Evolutionary conservation across 2,329 filamentous ascomycete species (phyloP).

Genomic region (Aureobasidium sp.): DNA sequence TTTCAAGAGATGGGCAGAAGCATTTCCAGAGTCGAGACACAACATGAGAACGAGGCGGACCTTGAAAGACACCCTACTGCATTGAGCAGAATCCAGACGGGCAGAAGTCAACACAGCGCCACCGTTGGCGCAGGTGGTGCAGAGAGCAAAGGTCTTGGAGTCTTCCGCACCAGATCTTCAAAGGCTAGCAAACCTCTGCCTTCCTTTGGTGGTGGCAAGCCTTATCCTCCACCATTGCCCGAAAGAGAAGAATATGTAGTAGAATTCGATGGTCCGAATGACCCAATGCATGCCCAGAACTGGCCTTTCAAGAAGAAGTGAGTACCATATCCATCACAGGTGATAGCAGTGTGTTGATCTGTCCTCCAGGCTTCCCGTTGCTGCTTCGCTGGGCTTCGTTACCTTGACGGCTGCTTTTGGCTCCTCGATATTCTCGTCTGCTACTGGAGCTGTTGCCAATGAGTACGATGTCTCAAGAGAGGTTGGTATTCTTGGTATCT

Average conservation of each 20-base stretch:
- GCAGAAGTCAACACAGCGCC: constrained; percentile 58
- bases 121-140: constrained; percentile 52
- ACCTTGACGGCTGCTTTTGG: constrained; percentile 65
- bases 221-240: constrained; percentile 61
- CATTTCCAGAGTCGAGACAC: constrained; percentile 56
- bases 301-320: constrained; percentile 75
- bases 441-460: constrained; percentile 33
- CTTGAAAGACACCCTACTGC: constrained; percentile 62
- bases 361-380: constrained; percentile 47
- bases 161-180: constrained; percentile 31
- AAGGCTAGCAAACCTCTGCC: constrained; percentile 55
- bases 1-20: constrained; percentile 36
- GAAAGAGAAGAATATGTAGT: constrained; percentile 71
- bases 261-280: constrained; percentile 62
- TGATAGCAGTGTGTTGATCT: background rate
- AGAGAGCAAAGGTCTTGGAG: constrained; percentile 1
- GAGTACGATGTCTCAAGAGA: constrained; percentile 36
- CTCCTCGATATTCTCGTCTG: constrained; percentile 37
- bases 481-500: constrained; percentile 30
- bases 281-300: constrained; percentile 80
- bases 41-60: constrained; percentile 43
- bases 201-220: constrained; percentile 64
- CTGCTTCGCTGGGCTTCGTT: constrained; percentile 62
- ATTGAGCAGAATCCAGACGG: constrained; percentile 63
- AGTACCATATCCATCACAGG: constrained; percentile 23